Conservation (phyloP, 139 green algal genomes). For the Chlorella sp. region DNA sequence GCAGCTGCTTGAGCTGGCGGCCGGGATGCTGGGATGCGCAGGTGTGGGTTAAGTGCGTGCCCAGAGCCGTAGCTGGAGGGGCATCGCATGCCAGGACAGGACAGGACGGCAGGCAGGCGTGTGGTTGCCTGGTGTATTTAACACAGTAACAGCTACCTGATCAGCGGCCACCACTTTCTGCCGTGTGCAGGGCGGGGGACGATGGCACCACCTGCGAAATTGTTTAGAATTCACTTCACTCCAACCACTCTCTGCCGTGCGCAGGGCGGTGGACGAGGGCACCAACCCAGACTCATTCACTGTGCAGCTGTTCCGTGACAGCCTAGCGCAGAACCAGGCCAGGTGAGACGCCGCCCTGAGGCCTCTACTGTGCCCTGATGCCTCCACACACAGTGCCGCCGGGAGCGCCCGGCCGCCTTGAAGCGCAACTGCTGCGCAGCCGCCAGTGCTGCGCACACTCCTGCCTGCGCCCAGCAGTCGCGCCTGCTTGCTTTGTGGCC, state of each 20-base stretch:
- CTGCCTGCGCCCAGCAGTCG: not conserved
- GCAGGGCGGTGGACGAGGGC: conserved; percentile 27
- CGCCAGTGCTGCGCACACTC: not conserved
- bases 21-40: not conserved
- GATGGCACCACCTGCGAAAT: not conserved
- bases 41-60: not conserved
- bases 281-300: conserved; percentile 30
- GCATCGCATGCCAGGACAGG: no score
- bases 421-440: not conserved
- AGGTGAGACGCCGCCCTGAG: no score
- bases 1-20: not conserved
- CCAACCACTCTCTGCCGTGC: no score
- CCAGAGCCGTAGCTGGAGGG: no score
- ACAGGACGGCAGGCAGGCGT: no score
- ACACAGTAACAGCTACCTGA: no score
- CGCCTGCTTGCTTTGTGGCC: not conserved
- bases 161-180: no score
- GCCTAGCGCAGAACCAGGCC: conserved; percentile 11
- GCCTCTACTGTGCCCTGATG: no score
- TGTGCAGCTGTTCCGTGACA: conserved; percentile 23
- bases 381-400: no score
- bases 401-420: not conserved
- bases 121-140: no score
- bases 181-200: not conserved
- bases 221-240: not conserved